Base-by-base conservation (phyloP, 805 yeast species). In the Metschnikowia noctiluminum region DNA sequence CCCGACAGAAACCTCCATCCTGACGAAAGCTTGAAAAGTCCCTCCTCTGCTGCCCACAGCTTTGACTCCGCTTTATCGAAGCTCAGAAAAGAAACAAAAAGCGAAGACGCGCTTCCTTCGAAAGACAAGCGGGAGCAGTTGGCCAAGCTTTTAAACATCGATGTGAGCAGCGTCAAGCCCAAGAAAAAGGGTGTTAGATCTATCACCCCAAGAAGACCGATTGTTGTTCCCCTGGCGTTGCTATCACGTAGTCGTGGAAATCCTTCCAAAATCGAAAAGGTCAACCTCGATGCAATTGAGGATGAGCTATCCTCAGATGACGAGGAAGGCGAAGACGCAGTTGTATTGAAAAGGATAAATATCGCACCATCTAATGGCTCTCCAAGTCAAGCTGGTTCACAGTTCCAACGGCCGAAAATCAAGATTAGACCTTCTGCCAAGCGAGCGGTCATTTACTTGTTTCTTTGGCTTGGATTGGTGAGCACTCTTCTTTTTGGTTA, bases 401-500 rank as follows among this genome's bases (percentile, higher is more conserved):
- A 26, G 21, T 11, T 1, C 11, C 34, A 12, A 27, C 32, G 15
- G n/a, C 14, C 6, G 0, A 12, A 40, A n/a, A 9, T 36, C n/a
- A 8, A 16, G 12, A 21, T 38, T 11, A 37, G 42, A 35, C 46
- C 43, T n/a, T 43, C 43, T 10, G 11, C 42, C 7, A 8, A 28
- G 6, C 41, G 42, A n/a, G 45, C 44, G 16, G 5, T 52, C 14
- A 26, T 68, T 10, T 57, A 47, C 53, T 38, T 58, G 2, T 8
- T 64, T 1, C 43, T 70, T 10, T 71, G 78, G 63, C 21, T 70
- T n/a, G 14, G 68, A 1, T 38, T 80, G 10, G 62, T 76, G 2
- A 35, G 67, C 0, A 54, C 69, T 9, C 69, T 75, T 0, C 56
- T 78, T 6, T 71, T 74, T 54, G 74, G 72, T 0, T 66, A 77